Evolutionary conservation across 305 asterid species (phyloP), one percentile per base, ranked within the genome.

Genomic region (Striga hermonthica): DNA sequence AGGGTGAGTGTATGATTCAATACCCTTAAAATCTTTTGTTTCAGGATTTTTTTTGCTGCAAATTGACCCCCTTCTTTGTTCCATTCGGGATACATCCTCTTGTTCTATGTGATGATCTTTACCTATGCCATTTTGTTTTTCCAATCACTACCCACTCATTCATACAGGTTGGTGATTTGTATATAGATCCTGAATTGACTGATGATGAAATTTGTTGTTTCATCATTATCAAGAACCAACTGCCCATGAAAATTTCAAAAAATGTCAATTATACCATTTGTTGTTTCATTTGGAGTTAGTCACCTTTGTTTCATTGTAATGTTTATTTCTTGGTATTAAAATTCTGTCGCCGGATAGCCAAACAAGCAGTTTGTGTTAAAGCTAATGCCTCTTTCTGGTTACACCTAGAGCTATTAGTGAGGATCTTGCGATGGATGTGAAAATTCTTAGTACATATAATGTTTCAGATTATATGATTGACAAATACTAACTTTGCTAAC

Each of bases 1-100:
- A 91, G 80, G 99, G 99, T 94, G 85, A 83, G 96, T 73, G 62
- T 31, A 49, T 72, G 52, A 40, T 36, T 55, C 74, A 5, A 34
- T 59, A 0, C 6, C 2, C 70, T 13, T 65, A 6, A 1, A 60
- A 22, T 67, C 57, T 34, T 56, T 34, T 35, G 13, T 11, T 10
- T 15, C 48, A 60, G 48, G n/a, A 49, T 49, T 58, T 35, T 22
- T 22, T 22, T 22, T 0, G 31, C 2, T 22, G 31, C 31, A 22
- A 22, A 22, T 22, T 22, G 31, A 22, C 31, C 31, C 31, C 31
- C 31, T 2, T 22, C 31, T 22, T 22, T 22, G 31, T 22, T 22
- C 31, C 31, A 22, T 22, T 22, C 2, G 31, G 31, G 31, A 22
- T 39, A 4, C n/a, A 39, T 39, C 2, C 44, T 39, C 44, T 39